Conservation (phyloP, 192 early-diverging fungal species). For the Backusella luteola region DNA sequence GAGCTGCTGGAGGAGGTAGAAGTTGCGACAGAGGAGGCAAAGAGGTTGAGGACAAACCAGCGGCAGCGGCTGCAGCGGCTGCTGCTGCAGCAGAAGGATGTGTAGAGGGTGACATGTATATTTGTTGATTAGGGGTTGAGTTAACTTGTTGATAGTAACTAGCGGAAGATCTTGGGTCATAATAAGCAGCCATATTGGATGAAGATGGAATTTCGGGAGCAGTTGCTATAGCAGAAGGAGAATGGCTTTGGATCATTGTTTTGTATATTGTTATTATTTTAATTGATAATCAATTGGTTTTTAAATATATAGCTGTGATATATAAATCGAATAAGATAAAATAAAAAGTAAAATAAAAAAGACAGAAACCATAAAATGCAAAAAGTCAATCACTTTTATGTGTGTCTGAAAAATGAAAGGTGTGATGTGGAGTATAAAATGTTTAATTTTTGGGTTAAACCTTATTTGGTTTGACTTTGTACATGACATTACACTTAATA, state of each 20-base stretch:
- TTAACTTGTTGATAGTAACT: conserved; percentile 3
- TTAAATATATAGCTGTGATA: background rate
- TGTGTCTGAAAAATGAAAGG: conserved; percentile 9
- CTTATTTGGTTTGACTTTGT: conserved; percentile 9
- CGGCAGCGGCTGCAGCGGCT: background rate
- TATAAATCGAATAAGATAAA: background rate
- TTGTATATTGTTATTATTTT: conserved; percentile 1
- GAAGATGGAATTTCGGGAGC: conserved; percentile 13
- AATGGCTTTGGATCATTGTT: background rate
- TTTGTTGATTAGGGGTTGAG: background rate
- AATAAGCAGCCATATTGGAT: background rate
- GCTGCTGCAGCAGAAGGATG: background rate
- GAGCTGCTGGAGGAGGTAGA: conserved; percentile 1
- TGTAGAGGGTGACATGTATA: background rate
- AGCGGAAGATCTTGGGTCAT: background rate
- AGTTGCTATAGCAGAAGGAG: conserved; percentile 18
- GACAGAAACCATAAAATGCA: background rate
- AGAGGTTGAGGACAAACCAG: background rate
- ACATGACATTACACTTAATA: conserved; percentile 16
- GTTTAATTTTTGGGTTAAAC: background rate
- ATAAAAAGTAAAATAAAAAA: background rate
- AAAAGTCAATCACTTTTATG: conserved; percentile 7
- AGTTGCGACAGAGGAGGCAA: conserved; percentile 17
- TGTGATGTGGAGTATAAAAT: conserved; percentile 2
- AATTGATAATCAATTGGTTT: background rate